Evolutionary conservation across 495 filamentous ascomycete genomes (phyloP).

Genomic region (Astrothelium macrocarpum): DNA sequence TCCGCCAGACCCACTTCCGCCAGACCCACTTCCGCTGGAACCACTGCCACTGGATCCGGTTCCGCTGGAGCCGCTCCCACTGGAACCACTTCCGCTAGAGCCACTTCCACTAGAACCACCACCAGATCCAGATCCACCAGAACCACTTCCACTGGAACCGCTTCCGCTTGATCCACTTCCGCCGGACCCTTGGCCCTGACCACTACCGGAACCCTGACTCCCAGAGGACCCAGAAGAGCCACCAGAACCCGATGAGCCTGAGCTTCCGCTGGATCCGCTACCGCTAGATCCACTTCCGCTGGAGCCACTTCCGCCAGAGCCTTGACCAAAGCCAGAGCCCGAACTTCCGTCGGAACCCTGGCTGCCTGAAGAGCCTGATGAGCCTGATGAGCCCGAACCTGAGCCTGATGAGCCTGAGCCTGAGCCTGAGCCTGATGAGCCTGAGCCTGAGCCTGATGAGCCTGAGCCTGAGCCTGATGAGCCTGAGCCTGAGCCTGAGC

Average conservation of each 20-base stretch:
- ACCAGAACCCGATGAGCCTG: not conserved
- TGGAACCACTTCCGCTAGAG: not conserved
- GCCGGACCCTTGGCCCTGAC: not conserved
- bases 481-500: slow-evolving; percentile 3
- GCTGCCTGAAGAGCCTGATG: not conserved
- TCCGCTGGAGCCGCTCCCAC: too few relatives aligned
- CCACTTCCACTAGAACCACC: not conserved
- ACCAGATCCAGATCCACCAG: too few relatives aligned
- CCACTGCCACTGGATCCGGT: too few relatives aligned
- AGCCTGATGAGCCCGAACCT: not conserved
- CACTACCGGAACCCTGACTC: not conserved
- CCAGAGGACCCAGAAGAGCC: not conserved
- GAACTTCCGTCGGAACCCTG: not conserved
- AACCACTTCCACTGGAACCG: too few relatives aligned
- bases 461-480: not conserved
- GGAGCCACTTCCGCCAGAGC: not conserved
- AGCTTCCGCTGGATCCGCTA: not conserved
- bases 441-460: not conserved
- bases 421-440: not conserved
- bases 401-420: not conserved
- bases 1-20: not conserved
- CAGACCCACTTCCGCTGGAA: not conserved
- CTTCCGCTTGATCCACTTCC: not conserved
- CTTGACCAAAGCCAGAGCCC: not conserved
- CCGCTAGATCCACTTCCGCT: not conserved